Percentiles rank a stretch among this genome's conserved stretches.
These are phyloP conservation scores for Aspergillus sp. DNA, from an alignment of 2,329 filamentous ascomycete species.

Conservation along the genomic window DNA sequence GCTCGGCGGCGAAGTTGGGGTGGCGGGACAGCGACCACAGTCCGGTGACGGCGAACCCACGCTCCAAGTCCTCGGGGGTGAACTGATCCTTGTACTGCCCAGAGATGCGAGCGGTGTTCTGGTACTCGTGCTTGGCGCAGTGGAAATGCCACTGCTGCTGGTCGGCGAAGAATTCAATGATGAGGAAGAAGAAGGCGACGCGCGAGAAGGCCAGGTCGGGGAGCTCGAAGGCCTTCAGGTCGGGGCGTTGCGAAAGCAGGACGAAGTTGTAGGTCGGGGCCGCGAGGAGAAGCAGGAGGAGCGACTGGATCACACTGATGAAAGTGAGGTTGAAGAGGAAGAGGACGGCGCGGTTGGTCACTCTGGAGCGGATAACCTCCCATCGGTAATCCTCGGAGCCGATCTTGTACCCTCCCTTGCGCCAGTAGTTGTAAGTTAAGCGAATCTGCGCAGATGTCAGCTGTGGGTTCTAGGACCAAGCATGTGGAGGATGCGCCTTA, in stretches of 20 bases:
- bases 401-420: constrained; percentile 84
- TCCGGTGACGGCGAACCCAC: constrained; percentile 81
- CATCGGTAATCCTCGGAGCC: constrained; percentile 97
- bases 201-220: constrained; percentile 61
- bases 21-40: constrained; percentile 88
- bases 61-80: constrained; percentile 74
- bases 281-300: constrained; percentile 76
- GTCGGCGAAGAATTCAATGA: constrained; percentile 79
- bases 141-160: constrained; percentile 94
- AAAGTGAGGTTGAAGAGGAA: constrained; percentile 87
- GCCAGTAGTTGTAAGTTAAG: constrained; percentile 95
- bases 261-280: constrained; percentile 83
- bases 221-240: constrained; percentile 52
- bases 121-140: constrained; percentile 73
- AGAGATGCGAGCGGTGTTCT: constrained; percentile 69
- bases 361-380: constrained; percentile 68
- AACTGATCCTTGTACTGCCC: constrained; percentile 51
- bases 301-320: constrained; percentile 78
- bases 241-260: constrained; percentile 65
- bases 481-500: constrained; percentile 45
- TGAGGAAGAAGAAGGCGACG: constrained; percentile 55
- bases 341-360: constrained; percentile 72
- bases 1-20: constrained; percentile 92
- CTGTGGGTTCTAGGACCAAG: not conserved
- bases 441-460: constrained; percentile 56